Base-by-base conservation (phyloP, 106 monocot species). In the Acorus calamus region DNA sequence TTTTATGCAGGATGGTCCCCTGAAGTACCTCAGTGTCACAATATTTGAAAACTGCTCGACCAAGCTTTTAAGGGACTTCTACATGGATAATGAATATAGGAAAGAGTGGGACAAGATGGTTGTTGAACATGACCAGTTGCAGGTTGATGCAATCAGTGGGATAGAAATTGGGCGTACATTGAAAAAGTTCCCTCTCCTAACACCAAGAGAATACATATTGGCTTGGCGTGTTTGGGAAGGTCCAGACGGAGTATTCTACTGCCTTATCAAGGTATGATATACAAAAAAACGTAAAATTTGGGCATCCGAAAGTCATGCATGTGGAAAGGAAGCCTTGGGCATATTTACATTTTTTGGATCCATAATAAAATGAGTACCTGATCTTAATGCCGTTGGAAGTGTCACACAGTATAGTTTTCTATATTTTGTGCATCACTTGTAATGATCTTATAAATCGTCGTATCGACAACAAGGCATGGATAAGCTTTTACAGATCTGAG, bases 71-170 rank as follows among this genome's bases (percentile, higher is more conserved):
- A 83, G 83, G 53, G 86, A 99, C 53, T 99, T 99, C 53, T 99
- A 92, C 77, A 92, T 99, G 88, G 98, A 92, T 65, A 99, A 85
- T 62, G 81, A 99, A 47, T 99, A 92, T 67, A 81, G 92, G 62
- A 88, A 73, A 76, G 75, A 75, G 48, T 99, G 98, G 92, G 98
- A 99, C 59, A 99, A 76, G 67, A 99, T 83, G 65, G 63, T 92
- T 3, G 49, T 80, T 56, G 76, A 75, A 10, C 79, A 88, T 53
- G 77, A 86, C 53, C 88, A 84, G 57, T 68, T 99, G 63, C 62
- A 92, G 67, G 62, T 77, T 57, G 83, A 99, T 73, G 76, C 78
- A 71, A 41, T 47, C 48, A 80, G 76, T 44, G 83, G 80, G 48
- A 79, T 68, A 49, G 98, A 99, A 62, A 62, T 83, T 56, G 98